Evolutionary conservation across 345 rosid species (phyloP), one percentile per base, ranked within the genome.

Genomic region (Populus davidiana): DNA sequence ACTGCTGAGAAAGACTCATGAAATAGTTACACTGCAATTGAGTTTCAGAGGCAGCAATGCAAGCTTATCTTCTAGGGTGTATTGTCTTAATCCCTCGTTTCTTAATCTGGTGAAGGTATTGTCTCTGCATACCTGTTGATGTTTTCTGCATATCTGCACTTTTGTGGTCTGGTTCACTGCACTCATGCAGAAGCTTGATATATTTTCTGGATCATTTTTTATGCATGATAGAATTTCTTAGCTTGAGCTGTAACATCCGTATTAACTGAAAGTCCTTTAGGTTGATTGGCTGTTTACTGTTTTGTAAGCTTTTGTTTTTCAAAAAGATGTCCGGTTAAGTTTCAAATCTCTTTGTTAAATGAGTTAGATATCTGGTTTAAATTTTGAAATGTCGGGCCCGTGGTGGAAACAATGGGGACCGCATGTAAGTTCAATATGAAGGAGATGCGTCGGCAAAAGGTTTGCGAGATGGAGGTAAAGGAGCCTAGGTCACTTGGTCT

Each of bases 1-100:
- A 81, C 83, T 35, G 77, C 88, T 49, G 77, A 81, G 61, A 77
- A 76, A 75, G 90, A 87, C 39, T 83, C 80, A 36, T 88, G 86
- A 87, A 75, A 66, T 66, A 77, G 39, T 72, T 21, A 3, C 12
- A 39, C 50, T 68, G 27, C 36, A 31, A 11, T 62, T 11, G 41
- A 33, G 59, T 38, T 43, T 21, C 74, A 73, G 65, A 73, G 41
- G 71, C 10, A 44, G 78, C 44, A 41, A 12, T 21, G 31, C 49
- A 23, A 70, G 69, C 35, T 65, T 59, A 21, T 56, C 52, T 27
- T 20, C 39, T 69, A 12, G 47, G 75, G 73, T 67, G 75, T 64
- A 74, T 76, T 78, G 52, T 59, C 70, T 74, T 67, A 70, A 76
- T 23, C 59, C 67, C 74, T 69, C 70, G 14, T 70, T 78, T 31